phyloP scores from a whole-genome alignment of 129 eudicot species.

The Glebionis coronaria region DNA sequence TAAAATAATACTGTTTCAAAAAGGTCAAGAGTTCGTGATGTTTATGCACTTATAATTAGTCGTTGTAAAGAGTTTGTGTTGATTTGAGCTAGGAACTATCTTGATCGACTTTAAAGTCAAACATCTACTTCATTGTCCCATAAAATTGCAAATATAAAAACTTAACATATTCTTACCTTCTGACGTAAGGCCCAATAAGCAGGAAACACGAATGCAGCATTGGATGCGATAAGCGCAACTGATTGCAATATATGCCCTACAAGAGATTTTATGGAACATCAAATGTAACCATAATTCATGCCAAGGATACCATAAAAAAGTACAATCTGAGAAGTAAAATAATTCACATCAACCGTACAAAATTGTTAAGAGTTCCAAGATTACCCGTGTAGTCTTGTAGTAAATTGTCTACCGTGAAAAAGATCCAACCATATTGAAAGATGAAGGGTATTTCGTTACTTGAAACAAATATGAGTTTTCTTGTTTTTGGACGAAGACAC shows the following conservation, averaged over 20 bases:
- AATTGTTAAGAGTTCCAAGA: too few species aligned
- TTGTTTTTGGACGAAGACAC: too few species aligned
- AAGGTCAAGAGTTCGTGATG: neutral
- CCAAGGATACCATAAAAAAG: constrained; percentile 4
- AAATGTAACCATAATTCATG: neutral
- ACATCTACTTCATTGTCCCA: neutral
- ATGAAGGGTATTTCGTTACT: constrained; percentile 19
- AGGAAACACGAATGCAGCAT: constrained; percentile 82
- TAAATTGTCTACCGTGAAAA: neutral
- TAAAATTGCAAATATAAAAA: neutral
- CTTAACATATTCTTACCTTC: constrained; percentile 43
- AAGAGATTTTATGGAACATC: constrained; percentile 19
- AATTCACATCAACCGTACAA: neutral
- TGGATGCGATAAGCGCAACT: constrained; percentile 78
- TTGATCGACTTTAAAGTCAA: constrained; percentile 7
- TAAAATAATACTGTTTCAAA: neutral
- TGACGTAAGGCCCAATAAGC: constrained; percentile 87
- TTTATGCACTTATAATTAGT: neutral
- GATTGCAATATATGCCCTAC: constrained; percentile 82
- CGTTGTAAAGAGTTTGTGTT: neutral
- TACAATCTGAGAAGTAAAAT: neutral
- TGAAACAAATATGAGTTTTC: neutral
- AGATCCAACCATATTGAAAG: neutral
- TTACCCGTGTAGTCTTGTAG: too few species aligned
- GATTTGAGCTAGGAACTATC: constrained; percentile 1